Base-by-base conservation (phyloP, 768 basidiomycete species). In the Leccinum fibrillosum region DNA sequence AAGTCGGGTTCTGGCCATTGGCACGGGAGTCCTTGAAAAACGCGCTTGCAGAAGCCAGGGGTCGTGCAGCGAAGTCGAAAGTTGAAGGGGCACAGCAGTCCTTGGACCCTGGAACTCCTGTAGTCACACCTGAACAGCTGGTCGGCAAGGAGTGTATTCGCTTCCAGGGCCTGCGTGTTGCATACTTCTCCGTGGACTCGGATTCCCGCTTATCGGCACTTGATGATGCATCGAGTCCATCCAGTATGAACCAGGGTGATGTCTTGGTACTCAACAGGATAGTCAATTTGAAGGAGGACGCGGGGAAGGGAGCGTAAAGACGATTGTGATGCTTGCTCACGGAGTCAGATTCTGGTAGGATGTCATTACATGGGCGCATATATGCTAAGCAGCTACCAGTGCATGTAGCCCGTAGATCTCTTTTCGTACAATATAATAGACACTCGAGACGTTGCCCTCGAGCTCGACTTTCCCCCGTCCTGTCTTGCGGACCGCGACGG, bases 131-230 rank as follows among this genome's bases (percentile, higher is more conserved):
- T 4, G 88, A 86, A 55, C 90, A 92, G 72, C 79, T 96, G 42
- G 83, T 92, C 48, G 96, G 90, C 26, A 89, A 89, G 72, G 97
- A 98, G 73, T 92, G 89, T 69, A 82, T 98, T 55, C 83, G 97
- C 39, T 98, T 99, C 86, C 97, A 99, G 75, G 97, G 94, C 8
- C 79, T 98, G 68, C 86, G 97, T 10, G 87, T 98, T 49, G 97
- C 89, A 3, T 99, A 98, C 77, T 98, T 99, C 68, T 83, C 92
- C 19, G 77, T 98, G 26, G 97, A 99, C 72, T 89, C 86, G 72
- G 95, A 98, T 66, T 78, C 94, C 37, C 78, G 81, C 35, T 66
- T 94, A 35, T 82, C 81, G 15, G 82, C 80, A 55, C 71, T 96
- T 28, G 82, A 86, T 13, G 83, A 86, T 60, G 72, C 76, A 5